Conservation (phyloP, 176 grass and related monocot species). For the Cymbopogon citratus region DNA sequence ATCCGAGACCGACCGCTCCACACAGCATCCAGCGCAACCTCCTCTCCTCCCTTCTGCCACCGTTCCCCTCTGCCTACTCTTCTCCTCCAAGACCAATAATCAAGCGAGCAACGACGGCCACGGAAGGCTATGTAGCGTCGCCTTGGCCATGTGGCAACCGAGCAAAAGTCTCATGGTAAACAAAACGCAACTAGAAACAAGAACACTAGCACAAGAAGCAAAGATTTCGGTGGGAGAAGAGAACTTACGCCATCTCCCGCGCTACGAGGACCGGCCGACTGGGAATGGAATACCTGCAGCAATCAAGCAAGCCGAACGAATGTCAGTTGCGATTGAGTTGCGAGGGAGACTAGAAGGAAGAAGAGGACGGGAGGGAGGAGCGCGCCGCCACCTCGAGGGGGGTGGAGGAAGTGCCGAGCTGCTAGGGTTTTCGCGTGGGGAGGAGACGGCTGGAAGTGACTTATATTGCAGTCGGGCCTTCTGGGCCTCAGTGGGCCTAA, state of each 20-base stretch:
- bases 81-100: neutral
- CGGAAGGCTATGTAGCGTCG: neutral
- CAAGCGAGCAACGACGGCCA: neutral
- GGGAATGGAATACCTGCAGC: neutral
- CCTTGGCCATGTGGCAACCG: neutral
- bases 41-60: no score
- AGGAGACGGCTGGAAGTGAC: neutral
- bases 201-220: neutral
- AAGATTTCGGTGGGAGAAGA: neutral
- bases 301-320: neutral
- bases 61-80: neutral
- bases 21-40: neutral
- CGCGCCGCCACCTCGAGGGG: constrained; percentile 26
- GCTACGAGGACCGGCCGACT: neutral
- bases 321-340: neutral
- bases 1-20: neutral
- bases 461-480: constrained; percentile 3
- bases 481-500: neutral
- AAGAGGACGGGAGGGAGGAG: neutral
- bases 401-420: neutral
- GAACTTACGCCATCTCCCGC: constrained; percentile 25
- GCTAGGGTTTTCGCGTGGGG: constrained; percentile 25
- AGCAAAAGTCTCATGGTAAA: neutral
- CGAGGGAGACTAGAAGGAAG: neutral
- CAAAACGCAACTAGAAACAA: neutral